These are phyloP conservation scores for Calonectria crousiana DNA, from an alignment of 2,329 filamentous ascomycete genomes.

Conservation along the genomic window DNA sequence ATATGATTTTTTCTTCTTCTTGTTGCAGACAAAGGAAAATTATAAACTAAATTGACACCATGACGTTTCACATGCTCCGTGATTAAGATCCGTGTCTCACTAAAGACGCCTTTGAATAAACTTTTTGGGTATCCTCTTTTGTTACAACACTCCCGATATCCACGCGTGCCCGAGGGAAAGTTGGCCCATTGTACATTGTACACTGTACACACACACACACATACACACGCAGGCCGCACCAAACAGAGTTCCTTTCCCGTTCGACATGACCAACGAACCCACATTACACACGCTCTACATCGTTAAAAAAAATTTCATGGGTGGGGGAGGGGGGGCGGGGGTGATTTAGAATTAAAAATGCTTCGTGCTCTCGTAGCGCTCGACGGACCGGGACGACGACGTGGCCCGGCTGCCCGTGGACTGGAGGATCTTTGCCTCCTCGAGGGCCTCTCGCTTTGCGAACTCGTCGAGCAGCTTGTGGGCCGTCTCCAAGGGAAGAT, in stretches of 20 bases:
- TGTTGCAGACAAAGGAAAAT: neutral
- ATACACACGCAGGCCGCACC: neutral
- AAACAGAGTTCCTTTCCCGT: neutral
- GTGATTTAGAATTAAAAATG: neutral
- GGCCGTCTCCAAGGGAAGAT: slow-evolving; percentile 32
- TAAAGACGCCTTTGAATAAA: slow-evolving; percentile 14
- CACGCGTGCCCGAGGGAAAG: neutral
- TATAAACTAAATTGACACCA: neutral
- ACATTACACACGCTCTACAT: neutral
- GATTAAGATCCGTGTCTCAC: slow-evolving; percentile 10
- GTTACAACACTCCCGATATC: slow-evolving; percentile 1
- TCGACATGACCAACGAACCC: neutral
- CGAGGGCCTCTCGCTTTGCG: slow-evolving; percentile 24
- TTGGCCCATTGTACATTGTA: neutral
- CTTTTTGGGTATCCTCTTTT: slow-evolving; percentile 13
- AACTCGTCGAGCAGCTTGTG: slow-evolving; percentile 34
- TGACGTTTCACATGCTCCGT: slow-evolving; percentile 12
- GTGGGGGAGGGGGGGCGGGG: neutral
- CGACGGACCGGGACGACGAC: neutral
- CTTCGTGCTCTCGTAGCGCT: neutral
- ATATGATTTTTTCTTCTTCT: neutral
- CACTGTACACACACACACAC: neutral
- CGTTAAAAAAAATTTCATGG: neutral
- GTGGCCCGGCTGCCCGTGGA: neutral
- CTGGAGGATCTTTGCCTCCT: slow-evolving; percentile 32